Base-by-base conservation (phyloP, 192 early-diverging fungal species). In the Backusella macrospora region DNA sequence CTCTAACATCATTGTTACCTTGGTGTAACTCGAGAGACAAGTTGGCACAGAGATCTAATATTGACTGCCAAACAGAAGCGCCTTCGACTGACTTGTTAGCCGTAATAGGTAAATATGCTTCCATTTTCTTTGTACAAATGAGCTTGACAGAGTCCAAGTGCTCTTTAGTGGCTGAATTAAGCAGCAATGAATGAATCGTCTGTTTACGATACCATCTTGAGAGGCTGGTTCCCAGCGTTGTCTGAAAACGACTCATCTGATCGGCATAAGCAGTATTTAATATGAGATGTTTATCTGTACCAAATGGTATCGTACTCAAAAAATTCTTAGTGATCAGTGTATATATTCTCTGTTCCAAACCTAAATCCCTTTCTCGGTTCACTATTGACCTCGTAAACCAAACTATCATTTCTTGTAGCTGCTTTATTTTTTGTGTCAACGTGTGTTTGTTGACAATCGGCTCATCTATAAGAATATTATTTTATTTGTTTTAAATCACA, bases 201-300 rank as follows among this genome's bases (percentile, higher is more conserved):
- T 82, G 80, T 49, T 73, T 70, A 23, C 80, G 76, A 48, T 78
- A 82, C 80, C 80, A 82, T 44, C 74, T 74, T 9, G 80, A 73
- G 62, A 78, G 73, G 29, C 76, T 75, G 26, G 73, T 46, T 7
- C 80, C 80, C 5, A 82, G 16, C 18, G 80, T 82, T 29, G 68
- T 71, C 7, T 78, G 73, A 48, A 82, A 82, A 16, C 80, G 76
- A 38, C 73, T 64, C 13, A 82, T 71, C 47, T 82, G 80, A 43
- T 77, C 80, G 3, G 66, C 47, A 62, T 82, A 82, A 29, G 80
- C 80, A 15, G 76, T 78, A 34, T 82, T 82, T 7, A 82, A 71
- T 42, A 77, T 16, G 21, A 66, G 59, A 18, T 82, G 76, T 15
- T 78, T 78, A 9, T 72, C 45, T 5, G 80, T 81, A 45, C 80